Evolutionary conservation across 345 rosid genomes (phyloP).

Genomic region (Litchi chinensis): DNA sequence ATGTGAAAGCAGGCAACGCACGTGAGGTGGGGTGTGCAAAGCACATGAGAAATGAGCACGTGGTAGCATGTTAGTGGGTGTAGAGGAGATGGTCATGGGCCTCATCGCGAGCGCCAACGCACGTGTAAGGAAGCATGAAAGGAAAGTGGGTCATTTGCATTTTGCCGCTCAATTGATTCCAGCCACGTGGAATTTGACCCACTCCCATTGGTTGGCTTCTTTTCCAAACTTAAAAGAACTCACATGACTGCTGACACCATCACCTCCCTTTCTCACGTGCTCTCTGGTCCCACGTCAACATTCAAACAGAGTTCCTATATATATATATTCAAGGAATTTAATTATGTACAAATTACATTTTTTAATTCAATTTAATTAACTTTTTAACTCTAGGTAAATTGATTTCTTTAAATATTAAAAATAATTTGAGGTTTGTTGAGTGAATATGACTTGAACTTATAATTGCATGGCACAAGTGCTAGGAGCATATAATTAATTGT

Average conservation of each 20-base stretch:
- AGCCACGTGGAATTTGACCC: conserved; percentile 44
- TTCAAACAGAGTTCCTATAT: neutral
- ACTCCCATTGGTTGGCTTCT: conserved; percentile 2
- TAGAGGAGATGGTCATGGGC: conserved; percentile 13
- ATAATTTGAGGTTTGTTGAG: too few relatives aligned
- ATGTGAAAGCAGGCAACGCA: neutral
- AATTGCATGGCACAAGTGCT: too few relatives aligned
- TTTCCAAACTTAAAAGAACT: conserved; percentile 9
- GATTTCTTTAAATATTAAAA: too few relatives aligned
- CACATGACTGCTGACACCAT: conserved; percentile 70
- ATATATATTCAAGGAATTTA: neutral
- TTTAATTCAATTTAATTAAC: neutral
- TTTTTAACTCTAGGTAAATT: too few relatives aligned
- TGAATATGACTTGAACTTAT: too few relatives aligned
- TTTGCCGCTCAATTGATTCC: conserved; percentile 17
- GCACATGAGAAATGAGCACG: conserved; percentile 38
- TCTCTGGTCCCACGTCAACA: conserved; percentile 29
- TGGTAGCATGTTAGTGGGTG: conserved; percentile 34
- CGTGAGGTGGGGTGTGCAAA: conserved; percentile 12
- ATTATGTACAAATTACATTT: neutral
- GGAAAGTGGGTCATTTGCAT: conserved; percentile 22
- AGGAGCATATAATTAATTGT: too few relatives aligned
- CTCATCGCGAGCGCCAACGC: conserved; percentile 39
- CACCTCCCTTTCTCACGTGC: conserved; percentile 65
- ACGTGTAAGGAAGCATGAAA: conserved; percentile 45